Evolutionary conservation across 139 green algal genomes (phyloP), one percentile per base, ranked within the genome.

Genomic region (Closterium sp.): DNA sequence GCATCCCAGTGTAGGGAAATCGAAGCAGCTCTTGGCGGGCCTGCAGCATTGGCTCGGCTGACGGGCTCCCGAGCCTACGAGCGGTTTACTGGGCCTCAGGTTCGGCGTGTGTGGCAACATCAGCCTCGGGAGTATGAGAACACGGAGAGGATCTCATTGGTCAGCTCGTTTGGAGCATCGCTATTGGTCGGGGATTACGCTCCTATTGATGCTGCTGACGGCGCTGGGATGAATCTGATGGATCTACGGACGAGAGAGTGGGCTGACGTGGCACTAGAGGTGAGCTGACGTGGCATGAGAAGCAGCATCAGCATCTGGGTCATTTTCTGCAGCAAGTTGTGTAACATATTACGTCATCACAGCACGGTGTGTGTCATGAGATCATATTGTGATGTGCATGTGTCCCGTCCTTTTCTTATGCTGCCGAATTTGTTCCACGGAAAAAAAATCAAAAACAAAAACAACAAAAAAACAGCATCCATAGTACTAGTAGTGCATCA

Each of bases 201-300:
- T 16, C 19, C 31, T 9, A 94, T 94, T 2, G 92, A 94, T 84
- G 9, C 31, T 33, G 88, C 64, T 35, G 92, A 94, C 33, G 92
- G 64, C 21, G 92, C 85, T 19, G 92, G 92, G 31, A 94, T 94
- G 92, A 94, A 94, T 38, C 43, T 94, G 28, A 93, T 94, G 92
- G 92, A 93, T 34, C 33, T 93, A 8, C 43, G 32, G 16, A 25
- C 25, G 34, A 33, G 86, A 19, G 0, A 28, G 43, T 94, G 92
- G 92, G 9, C 36, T 84, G 36, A 64, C 10, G 34, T 19, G 28
- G 87, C 83, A 34, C 34, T 94, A 0, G n/a, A 94, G 89, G 91
- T 94, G 33, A 21, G 33, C 69, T 91, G n/a, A 34, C 6, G n/a
- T 86, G 81, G 43, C 43, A 69, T 16, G 23, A 69, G 43, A 69